Percentiles rank a stretch among this genome's conserved stretches.
These are phyloP conservation scores for Medicago ruthenica DNA, from an alignment of 306 rosid genomes.

Conservation along the genomic window DNA sequence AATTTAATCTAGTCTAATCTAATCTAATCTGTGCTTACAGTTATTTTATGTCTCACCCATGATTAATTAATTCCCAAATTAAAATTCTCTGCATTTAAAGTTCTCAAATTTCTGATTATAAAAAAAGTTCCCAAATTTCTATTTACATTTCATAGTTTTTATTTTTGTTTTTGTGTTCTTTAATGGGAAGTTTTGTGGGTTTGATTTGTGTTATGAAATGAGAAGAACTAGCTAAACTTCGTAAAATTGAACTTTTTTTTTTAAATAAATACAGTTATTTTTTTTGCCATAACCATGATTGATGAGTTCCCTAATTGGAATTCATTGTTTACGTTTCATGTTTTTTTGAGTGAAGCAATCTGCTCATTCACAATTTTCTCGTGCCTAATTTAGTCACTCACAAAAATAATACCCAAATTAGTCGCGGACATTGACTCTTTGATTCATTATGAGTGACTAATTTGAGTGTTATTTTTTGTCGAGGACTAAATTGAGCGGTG, in stretches of 20 bases:
- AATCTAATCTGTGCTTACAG: not conserved
- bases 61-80: not conserved
- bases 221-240: conserved; percentile 36
- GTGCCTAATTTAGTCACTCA: too few species aligned
- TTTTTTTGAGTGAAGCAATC: too few species aligned
- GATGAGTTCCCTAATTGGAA: too few species aligned
- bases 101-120: not conserved
- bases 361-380: too few species aligned
- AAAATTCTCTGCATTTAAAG: conserved; percentile 14
- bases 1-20: not conserved
- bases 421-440: too few species aligned
- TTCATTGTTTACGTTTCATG: too few species aligned
- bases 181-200: conserved; percentile 8
- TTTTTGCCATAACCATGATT: too few species aligned
- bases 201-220: conserved; percentile 45
- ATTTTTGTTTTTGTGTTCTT: not conserved
- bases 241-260: conserved; percentile 10
- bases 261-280: too few species aligned
- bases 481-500: too few species aligned
- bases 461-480: too few species aligned
- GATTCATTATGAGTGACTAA: too few species aligned
- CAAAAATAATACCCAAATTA: too few species aligned
- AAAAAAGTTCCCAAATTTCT: not conserved
- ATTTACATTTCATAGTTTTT: not conserved
- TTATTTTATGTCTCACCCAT: not conserved